Percentiles rank a stretch among this genome's conserved stretches.
Conservation (phyloP, 306 rosid species). For the Sesbania bispinosa region DNA sequence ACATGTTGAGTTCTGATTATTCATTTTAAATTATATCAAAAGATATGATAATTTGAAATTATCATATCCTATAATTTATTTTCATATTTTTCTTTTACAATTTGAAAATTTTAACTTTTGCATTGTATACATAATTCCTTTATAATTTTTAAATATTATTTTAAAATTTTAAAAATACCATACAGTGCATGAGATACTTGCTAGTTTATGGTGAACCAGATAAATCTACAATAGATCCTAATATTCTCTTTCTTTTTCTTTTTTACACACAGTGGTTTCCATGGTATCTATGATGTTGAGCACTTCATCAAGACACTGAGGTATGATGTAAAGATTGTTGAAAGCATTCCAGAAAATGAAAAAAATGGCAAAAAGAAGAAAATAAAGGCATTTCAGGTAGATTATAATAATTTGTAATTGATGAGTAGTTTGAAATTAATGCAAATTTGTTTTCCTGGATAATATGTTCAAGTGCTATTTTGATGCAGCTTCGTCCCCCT, state of each 20-base stretch:
- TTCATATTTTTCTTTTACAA: too few relatives aligned
- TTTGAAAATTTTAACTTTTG: too few relatives aligned
- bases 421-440: constrained; percentile 17
- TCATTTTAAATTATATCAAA: too few relatives aligned
- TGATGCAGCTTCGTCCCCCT: constrained; percentile 77
- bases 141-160: too few relatives aligned
- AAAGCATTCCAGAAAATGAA: constrained; percentile 76
- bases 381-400: constrained; percentile 90
- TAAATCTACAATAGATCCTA: not conserved
- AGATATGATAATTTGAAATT: too few relatives aligned
- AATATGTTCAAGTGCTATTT: constrained; percentile 23
- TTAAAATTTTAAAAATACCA: too few relatives aligned
- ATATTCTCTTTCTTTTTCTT: too few relatives aligned
- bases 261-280: constrained; percentile 70
- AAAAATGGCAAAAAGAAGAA: constrained; percentile 80
- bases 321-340: constrained; percentile 79
- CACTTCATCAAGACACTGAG: constrained; percentile 75
- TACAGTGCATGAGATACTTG: too few relatives aligned
- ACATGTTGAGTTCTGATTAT: too few relatives aligned
- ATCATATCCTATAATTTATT: too few relatives aligned
- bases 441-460: constrained; percentile 20
- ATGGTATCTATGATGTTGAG: constrained; percentile 93
- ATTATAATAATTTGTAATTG: not conserved
- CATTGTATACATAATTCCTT: too few relatives aligned
- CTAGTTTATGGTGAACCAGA: not conserved